phyloP scores from a whole-genome alignment of 306 rosid species.

The Prunus kanzakura region DNA sequence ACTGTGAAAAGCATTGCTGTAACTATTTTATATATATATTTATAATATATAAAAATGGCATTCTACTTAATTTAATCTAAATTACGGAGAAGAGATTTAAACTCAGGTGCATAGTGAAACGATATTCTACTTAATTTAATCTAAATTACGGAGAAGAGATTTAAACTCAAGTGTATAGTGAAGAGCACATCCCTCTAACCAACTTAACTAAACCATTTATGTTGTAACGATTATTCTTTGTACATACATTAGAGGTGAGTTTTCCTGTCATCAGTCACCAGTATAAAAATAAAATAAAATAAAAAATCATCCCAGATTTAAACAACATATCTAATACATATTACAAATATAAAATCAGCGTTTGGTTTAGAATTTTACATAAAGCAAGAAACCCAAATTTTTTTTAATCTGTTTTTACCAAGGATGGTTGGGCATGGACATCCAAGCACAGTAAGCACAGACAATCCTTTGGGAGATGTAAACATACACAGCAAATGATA shows the following conservation, averaged over 20 bases:
- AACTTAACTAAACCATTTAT: too few species aligned
- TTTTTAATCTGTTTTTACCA: constrained; percentile 32
- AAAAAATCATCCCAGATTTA: neutral
- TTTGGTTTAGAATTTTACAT: neutral
- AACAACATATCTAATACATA: neutral
- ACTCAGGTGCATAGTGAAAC: too few species aligned
- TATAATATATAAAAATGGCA: too few species aligned
- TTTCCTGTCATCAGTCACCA: neutral
- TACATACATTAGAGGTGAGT: too few species aligned
- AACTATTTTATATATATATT: too few species aligned
- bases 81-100: too few species aligned
- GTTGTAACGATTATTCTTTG: too few species aligned
- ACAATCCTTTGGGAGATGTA: constrained; percentile 74
- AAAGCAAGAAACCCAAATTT: neutral
- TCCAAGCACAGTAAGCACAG: constrained; percentile 71
- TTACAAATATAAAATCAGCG: neutral
- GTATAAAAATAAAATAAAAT: neutral
- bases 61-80: too few species aligned
- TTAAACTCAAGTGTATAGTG: too few species aligned
- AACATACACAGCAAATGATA: constrained; percentile 86
- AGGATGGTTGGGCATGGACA: constrained; percentile 42
- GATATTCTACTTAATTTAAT: too few species aligned
- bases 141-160: too few species aligned
- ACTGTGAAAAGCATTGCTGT: neutral
- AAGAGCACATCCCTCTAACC: too few species aligned